Evolutionary conservation across 2,329 filamentous ascomycete species (phyloP).

Genomic region (Arthrinium phaeospermum): DNA sequence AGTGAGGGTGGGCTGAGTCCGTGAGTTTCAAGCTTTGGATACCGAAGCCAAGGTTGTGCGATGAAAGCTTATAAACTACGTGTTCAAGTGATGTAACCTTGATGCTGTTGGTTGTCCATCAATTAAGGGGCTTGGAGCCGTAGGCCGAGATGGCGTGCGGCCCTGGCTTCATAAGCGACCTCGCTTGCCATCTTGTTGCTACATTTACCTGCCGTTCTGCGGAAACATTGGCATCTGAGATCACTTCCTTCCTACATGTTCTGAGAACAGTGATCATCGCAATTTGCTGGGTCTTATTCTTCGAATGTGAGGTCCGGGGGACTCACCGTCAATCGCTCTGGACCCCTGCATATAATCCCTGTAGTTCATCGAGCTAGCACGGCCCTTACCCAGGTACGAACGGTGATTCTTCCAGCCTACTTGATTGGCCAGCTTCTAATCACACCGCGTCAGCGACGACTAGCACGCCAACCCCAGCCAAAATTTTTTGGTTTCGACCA

Average conservation of each 20-base stretch:
- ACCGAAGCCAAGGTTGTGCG: not conserved
- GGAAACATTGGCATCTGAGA: too few species aligned
- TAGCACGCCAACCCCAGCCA: too few species aligned
- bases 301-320: not conserved
- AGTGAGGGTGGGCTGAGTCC: not conserved
- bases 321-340: not conserved
- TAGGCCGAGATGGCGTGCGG: not conserved
- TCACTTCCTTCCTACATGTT: too few species aligned
- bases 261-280: too few species aligned
- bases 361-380: not conserved
- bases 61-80: not conserved
- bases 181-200: not conserved
- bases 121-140: not conserved
- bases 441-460: not conserved
- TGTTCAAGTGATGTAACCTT: not conserved
- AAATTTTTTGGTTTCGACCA: too few species aligned
- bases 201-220: too few species aligned
- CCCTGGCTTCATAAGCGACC: not conserved
- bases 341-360: not conserved
- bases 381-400: too few species aligned
- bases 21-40: not conserved
- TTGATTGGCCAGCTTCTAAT: not conserved
- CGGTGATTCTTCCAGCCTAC: too few species aligned
- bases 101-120: not conserved
- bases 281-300: not conserved